phyloP scores from a whole-genome alignment of 345 rosid genomes.

The Gossypioides kirkii region DNA sequence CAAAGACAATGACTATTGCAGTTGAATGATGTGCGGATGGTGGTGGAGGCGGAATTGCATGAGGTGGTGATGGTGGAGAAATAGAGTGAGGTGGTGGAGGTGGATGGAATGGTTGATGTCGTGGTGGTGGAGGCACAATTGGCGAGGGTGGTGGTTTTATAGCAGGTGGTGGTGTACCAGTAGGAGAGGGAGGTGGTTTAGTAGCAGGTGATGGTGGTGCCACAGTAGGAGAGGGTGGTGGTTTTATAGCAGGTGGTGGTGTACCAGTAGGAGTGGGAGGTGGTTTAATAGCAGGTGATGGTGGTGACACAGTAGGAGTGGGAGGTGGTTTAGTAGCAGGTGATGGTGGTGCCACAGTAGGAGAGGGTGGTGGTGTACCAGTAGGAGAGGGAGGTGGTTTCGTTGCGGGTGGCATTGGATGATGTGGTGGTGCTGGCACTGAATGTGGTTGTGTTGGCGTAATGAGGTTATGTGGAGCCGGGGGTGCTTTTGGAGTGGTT shows the following conservation, averaged over 20 bases:
- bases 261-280: neutral
- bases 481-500: constrained; percentile 8
- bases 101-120: constrained; percentile 1
- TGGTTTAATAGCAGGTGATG: too few relatives aligned
- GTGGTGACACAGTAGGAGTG: too few relatives aligned
- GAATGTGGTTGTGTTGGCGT: constrained; percentile 14
- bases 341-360: neutral
- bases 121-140: constrained; percentile 32
- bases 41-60: constrained; percentile 38
- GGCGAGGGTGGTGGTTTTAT: constrained; percentile 31
- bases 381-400: constrained; percentile 30
- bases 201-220: constrained; percentile 19
- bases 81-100: constrained; percentile 28
- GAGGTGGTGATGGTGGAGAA: constrained; percentile 27
- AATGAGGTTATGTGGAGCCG: constrained; percentile 23
- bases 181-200: constrained; percentile 29
- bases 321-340: neutral
- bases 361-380: constrained; percentile 27
- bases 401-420: constrained; percentile 5
- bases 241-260: constrained; percentile 14
- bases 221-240: constrained; percentile 30
- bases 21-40: constrained; percentile 48
- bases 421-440: constrained; percentile 20
- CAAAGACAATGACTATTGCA: constrained; percentile 46
- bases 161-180: constrained; percentile 18